Base-by-base conservation (phyloP, 495 filamentous ascomycete species). In the Evernia prunastri region DNA sequence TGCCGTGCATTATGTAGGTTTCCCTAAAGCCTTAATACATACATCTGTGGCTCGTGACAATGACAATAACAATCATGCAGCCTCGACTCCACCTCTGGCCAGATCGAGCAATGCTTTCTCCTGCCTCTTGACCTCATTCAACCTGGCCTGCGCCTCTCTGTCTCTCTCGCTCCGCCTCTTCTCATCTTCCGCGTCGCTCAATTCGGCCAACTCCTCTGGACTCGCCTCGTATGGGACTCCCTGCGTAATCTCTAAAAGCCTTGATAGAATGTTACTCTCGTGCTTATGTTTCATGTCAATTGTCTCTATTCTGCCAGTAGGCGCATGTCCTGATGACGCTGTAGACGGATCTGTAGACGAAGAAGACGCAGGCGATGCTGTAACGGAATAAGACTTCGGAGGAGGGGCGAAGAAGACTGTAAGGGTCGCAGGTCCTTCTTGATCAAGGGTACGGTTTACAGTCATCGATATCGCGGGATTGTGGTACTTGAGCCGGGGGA, bases 401-500 rank as follows among this genome's bases (percentile, higher is more conserved):
- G 58, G 69, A 71, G 72, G 69, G 65, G 79, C 72, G 72, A 89
- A 91, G 78, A 91, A 90, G 60, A 98, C 78, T 64, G 86, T 88
- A 75, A 97, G 77, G 2, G 76, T 83, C 8, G 92, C 85, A 3
- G 82, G 86, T 43, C 78, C 84, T 57, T 69, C 72, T 58, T 84
- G 76, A 31, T 88, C 77, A 25, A 64, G 51, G 27, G 80, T 85
- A 58, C 90, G 87, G 69, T 84, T 84, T 60, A 97, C 85, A 42
- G 88, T 86, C 86, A 97, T 93, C 20, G 84, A 82, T 20, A 97
- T 72, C 11, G 83, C 78, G 0, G 94, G 94, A 72, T 98, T 98
- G 79, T 94, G 88, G 79, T 87, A 97, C 80, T 98, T 96, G 61
- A 98, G 79, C 66, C 90, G 84, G 3, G 89, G 89, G 39, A 98